A percentile compares a stretch with the other conserved stretches of the same genome.
Conservation (phyloP, 495 filamentous ascomycete species). For the Penicillium atrosanguineum region DNA sequence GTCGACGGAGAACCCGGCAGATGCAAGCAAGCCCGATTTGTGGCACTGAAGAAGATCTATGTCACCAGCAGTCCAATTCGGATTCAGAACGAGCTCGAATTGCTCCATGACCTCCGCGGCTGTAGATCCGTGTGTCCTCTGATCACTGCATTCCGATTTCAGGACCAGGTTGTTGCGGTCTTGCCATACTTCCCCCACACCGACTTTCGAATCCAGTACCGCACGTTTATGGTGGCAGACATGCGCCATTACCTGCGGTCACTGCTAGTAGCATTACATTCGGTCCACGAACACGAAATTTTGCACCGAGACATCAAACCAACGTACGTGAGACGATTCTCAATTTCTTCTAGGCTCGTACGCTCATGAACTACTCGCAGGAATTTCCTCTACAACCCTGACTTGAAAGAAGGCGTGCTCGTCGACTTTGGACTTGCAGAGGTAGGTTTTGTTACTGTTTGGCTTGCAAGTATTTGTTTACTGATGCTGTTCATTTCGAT, state of each 20-base stretch:
- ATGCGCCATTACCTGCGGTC: conserved; percentile 87
- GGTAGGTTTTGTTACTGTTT: conserved; percentile 23
- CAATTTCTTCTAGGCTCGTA: not conserved
- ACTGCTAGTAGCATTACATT: conserved; percentile 77
- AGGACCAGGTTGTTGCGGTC: conserved; percentile 93
- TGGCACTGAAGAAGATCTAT: conserved; percentile 99
- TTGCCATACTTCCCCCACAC: conserved; percentile 93
- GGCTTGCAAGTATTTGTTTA: not conserved
- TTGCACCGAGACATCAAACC: conserved; percentile 98
- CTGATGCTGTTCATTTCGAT: conserved; percentile 5
- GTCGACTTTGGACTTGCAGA: conserved; percentile 97
- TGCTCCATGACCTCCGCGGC: conserved; percentile 85
- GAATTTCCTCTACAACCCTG: conserved; percentile 93
- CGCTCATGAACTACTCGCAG: conserved; percentile 26
- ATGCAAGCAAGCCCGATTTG: conserved; percentile 62
- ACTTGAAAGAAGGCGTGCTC: conserved; percentile 77
- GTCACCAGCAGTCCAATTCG: conserved; percentile 90
- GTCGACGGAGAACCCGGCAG: conserved; percentile 32
- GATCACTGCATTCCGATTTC: conserved; percentile 90
- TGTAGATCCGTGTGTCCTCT: conserved; percentile 86
- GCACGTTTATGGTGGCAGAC: conserved; percentile 77
- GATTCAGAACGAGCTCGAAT: conserved; percentile 94
- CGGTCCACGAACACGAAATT: conserved; percentile 79
- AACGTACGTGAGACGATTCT: conserved; percentile 50
- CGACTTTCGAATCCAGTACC: conserved; percentile 95